Base-by-base conservation (phyloP, 306 rosid genomes). In the Oxytropis ochrocephala region DNA sequence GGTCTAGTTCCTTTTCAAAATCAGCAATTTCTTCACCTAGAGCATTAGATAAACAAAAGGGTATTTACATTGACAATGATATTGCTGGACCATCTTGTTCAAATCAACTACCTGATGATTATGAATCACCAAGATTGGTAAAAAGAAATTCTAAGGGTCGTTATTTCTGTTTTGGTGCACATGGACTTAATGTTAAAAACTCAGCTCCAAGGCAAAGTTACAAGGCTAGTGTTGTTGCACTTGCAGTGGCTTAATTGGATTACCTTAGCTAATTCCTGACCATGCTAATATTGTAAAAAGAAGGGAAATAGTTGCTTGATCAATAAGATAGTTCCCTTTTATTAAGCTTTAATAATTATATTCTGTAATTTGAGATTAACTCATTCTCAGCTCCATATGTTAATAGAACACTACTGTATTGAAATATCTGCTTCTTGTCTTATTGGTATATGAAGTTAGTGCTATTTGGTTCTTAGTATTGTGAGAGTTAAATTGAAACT, bases 1-100 rank as follows among this genome's bases (percentile, higher is more conserved):
- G 97, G 48, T 93, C 98, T 4, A 93, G 98, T 65, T 93, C 98
- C 30, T 88, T 93, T 59, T 90, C 98, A 10, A 90, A 88, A 64
- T 80, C 97, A 32, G 80, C 91, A 6, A 73, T 92, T 44, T 87
- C 98, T 50, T 93, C 98, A 6, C 96, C 96, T 0, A 76, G 70
- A 57, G 90, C 96, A 46, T 27, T 79, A 38, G 89, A 93, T 53
- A 90, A 88, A 53, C 97, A 86, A 52, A 93, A 93, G 72, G 91
- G 88, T 19, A 38, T 86, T 41, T 85, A 6, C 76, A 71, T 80
- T 38, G 91, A 88, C n/a, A 80, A 69, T 66, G 90, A 88, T 13
- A 47, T 68, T 38, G 84, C 94, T 3, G 89, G 96, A 12, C 88
- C 96, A 24, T 90, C 98, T 61, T 81, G 78, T 75, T 85, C 89